These are phyloP conservation scores for Kwoniella dejecticola DNA, from an alignment of 768 basidiomycete genomes.

Conservation along the genomic window DNA sequence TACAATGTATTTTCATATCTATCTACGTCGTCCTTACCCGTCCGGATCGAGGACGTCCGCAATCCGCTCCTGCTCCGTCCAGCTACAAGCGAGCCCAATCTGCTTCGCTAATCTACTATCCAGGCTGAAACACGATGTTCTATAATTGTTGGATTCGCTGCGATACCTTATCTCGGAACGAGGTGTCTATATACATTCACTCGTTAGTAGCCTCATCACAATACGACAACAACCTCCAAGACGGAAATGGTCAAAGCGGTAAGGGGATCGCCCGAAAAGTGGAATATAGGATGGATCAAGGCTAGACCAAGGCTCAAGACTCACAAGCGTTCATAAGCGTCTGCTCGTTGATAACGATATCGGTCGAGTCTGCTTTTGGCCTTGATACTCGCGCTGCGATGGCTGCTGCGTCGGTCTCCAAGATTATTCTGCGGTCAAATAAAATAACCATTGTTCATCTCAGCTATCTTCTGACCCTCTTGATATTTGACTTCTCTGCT, in stretches of 20 bases:
- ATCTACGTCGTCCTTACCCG: too few species aligned
- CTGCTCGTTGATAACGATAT: conserved; percentile 98
- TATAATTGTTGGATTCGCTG: conserved; percentile 25
- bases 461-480: too few species aligned
- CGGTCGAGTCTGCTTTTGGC: conserved; percentile 87
- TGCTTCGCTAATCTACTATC: too few species aligned
- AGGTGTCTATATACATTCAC: conserved; percentile 9
- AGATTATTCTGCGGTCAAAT: conserved; percentile 74
- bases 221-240: not conserved
- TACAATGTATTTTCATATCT: too few species aligned
- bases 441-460: not conserved
- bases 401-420: conserved; percentile 94
- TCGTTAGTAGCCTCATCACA: not conserved
- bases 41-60: too few species aligned
- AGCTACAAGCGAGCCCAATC: too few species aligned
- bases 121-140: too few species aligned
- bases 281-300: not conserved
- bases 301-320: conserved; percentile 26
- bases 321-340: conserved; percentile 90
- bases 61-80: too few species aligned
- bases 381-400: conserved; percentile 92
- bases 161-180: conserved; percentile 21
- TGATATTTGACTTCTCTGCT: not conserved
- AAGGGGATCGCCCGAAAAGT: not conserved
- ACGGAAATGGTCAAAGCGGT: not conserved